Evolutionary conservation across 169 alveolate genomes (phyloP).

Genomic region (Eimeria acervulina): DNA sequence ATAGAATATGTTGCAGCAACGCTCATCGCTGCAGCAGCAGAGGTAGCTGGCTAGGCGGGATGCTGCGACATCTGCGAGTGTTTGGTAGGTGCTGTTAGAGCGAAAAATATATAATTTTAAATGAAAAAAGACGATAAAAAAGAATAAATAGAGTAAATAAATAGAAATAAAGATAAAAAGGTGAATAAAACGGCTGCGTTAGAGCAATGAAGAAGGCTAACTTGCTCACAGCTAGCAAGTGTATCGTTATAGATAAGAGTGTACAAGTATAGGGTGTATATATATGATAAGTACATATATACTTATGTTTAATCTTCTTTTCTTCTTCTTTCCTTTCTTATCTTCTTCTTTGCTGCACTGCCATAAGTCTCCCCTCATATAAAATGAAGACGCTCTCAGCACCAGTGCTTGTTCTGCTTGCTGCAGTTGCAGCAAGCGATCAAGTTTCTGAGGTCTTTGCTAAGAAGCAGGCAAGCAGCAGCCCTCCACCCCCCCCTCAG

Average conservation of each 20-base stretch:
- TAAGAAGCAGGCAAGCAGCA: too few species aligned
- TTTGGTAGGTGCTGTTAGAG: background rate
- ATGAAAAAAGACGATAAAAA: too few species aligned
- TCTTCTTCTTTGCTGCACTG: background rate
- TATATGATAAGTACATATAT: background rate
- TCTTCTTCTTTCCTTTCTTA: background rate
- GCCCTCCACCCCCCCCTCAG: background rate
- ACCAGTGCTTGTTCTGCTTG: slow-evolving; percentile 20
- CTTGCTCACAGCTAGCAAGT: slow-evolving; percentile 34
- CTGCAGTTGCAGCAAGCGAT: background rate
- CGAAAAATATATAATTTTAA: too few species aligned
- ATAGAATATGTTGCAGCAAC: too few species aligned
- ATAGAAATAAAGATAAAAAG: too few species aligned
- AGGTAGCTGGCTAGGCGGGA: too few species aligned
- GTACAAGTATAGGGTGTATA: too few species aligned
- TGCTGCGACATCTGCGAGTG: background rate
- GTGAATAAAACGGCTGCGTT: background rate
- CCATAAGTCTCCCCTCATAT: background rate
- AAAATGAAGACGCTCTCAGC: slow-evolving; percentile 33
- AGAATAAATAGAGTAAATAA: background rate
- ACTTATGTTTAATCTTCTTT: background rate
- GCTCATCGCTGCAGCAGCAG: too few species aligned
- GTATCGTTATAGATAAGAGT: background rate
- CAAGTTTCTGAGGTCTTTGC: background rate
- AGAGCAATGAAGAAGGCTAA: background rate